These are phyloP conservation scores for Biscutella laevigata DNA, from an alignment of 441 rosid genomes.

Conservation along the genomic window DNA sequence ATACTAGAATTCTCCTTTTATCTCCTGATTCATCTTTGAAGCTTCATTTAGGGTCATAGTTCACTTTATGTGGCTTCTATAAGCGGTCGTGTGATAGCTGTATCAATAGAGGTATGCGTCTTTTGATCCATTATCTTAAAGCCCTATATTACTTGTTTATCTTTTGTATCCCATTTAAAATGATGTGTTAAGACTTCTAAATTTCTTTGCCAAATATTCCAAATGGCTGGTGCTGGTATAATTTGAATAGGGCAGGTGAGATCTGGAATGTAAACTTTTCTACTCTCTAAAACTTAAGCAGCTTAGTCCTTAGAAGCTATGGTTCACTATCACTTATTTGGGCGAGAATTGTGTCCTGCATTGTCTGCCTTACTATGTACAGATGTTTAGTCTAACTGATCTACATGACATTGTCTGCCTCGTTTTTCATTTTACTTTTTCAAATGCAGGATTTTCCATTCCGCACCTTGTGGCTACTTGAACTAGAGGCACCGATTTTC, in stretches of 20 bases:
- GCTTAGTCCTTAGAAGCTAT: background rate
- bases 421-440: background rate
- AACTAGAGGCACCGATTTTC: constrained; percentile 69
- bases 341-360: background rate
- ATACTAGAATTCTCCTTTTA: background rate
- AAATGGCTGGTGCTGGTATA: background rate
- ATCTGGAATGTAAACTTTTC: background rate
- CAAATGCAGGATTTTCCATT: constrained; percentile 58
- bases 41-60: constrained; percentile 35
- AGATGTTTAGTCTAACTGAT: constrained; percentile 6
- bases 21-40: constrained; percentile 8
- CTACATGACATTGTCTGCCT: background rate
- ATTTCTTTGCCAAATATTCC: background rate
- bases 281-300: background rate
- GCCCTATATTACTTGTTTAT: background rate
- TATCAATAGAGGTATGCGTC: constrained; percentile 57
- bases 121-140: background rate
- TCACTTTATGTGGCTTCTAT: constrained; percentile 75
- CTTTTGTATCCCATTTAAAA: background rate
- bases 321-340: background rate
- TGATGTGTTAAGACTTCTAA: background rate
- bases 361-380: background rate
- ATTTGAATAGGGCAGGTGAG: background rate
- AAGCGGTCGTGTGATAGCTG: constrained; percentile 69
- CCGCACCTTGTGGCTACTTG: constrained; percentile 56